Percentiles rank a stretch among this genome's conserved stretches.
These are phyloP conservation scores for Hypsizygus ulmarius DNA, from an alignment of 1,284 basidiomycete species.

Conservation along the genomic window DNA sequence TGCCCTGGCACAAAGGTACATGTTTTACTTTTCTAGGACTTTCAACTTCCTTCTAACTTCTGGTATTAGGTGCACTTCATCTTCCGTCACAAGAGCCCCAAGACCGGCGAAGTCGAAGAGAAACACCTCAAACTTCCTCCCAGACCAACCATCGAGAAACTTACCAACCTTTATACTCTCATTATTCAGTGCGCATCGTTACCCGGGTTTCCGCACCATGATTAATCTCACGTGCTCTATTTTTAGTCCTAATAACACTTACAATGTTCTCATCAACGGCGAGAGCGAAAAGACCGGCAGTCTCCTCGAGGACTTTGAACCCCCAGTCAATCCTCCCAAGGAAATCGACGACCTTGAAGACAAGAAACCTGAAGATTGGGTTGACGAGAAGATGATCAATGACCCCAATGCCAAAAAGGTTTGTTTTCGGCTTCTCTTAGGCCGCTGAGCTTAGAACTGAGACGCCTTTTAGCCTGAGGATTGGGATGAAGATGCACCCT, in stretches of 20 bases:
- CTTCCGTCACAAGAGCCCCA: constrained; percentile 94
- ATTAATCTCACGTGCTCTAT: not conserved
- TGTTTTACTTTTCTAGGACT: constrained; percentile 4
- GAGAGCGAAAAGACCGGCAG: constrained; percentile 77
- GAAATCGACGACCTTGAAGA: constrained; percentile 95
- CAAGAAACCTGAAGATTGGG: constrained; percentile 91
- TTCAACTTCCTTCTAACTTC: constrained; percentile 1
- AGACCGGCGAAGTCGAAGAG: constrained; percentile 92
- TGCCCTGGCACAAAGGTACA: constrained; percentile 82
- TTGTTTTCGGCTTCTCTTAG: not conserved
- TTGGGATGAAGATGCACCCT: constrained; percentile 95
- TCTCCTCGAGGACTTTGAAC: constrained; percentile 93
- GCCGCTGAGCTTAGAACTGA: not conserved
- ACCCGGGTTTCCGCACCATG: constrained; percentile 1
- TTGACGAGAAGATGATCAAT: constrained; percentile 83
- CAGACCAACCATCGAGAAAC: constrained; percentile 83
- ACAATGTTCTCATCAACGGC: constrained; percentile 91
- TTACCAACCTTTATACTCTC: constrained; percentile 91
- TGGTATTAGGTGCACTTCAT: constrained; percentile 84
- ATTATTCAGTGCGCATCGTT: constrained; percentile 74
- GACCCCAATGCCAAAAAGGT: constrained; percentile 85
- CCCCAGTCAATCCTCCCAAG: constrained; percentile 89
- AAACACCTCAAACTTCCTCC: constrained; percentile 90
- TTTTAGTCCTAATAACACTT: constrained; percentile 89
- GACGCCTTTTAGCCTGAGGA: constrained; percentile 66